Evolutionary conservation across 176 grass and related monocot genomes (phyloP).

Genomic region (Panicum miliaceum): DNA sequence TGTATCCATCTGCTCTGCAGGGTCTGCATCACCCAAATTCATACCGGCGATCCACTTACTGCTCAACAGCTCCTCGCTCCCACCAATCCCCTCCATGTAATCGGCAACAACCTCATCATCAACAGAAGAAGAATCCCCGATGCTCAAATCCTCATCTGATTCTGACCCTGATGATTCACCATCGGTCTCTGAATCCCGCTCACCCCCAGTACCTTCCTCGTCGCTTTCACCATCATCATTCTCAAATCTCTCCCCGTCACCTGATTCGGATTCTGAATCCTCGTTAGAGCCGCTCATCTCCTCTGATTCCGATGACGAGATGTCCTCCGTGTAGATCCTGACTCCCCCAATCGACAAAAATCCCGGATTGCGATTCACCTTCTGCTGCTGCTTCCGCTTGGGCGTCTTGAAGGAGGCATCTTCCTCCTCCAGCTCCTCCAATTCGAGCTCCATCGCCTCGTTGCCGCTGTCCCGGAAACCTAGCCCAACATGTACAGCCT

Average conservation of each 20-base stretch:
- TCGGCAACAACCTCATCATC: slow-evolving; percentile 75
- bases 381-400: slow-evolving; percentile 32
- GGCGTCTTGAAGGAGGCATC: slow-evolving; percentile 50
- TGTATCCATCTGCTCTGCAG: slow-evolving; percentile 48
- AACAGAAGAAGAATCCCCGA: slow-evolving; percentile 54
- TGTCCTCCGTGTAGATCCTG: slow-evolving; percentile 83
- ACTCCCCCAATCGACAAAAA: slow-evolving; percentile 78
- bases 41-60: slow-evolving; percentile 43
- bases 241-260: slow-evolving; percentile 33
- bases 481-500: slow-evolving; percentile 53
- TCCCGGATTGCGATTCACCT: slow-evolving; percentile 47
- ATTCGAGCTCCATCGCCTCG: slow-evolving; percentile 37
- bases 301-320: slow-evolving; percentile 68
- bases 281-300: slow-evolving; percentile 40
- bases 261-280: slow-evolving; percentile 40
- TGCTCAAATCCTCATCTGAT: slow-evolving; percentile 49
- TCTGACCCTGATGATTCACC: slow-evolving; percentile 27
- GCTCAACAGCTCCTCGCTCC: slow-evolving; percentile 60
- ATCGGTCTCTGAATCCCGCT: slow-evolving; percentile 29
- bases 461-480: slow-evolving; percentile 50
- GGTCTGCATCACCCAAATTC: slow-evolving; percentile 61
- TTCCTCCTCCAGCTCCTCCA: slow-evolving; percentile 32
- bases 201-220: slow-evolving; percentile 33
- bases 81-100: slow-evolving; percentile 84
- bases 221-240: slow-evolving; percentile 38